Percentiles rank a stretch among this genome's conserved stretches.
Conservation (phyloP, 108 stramenopile genomes). For the Nannochloropsis gaditana region DNA sequence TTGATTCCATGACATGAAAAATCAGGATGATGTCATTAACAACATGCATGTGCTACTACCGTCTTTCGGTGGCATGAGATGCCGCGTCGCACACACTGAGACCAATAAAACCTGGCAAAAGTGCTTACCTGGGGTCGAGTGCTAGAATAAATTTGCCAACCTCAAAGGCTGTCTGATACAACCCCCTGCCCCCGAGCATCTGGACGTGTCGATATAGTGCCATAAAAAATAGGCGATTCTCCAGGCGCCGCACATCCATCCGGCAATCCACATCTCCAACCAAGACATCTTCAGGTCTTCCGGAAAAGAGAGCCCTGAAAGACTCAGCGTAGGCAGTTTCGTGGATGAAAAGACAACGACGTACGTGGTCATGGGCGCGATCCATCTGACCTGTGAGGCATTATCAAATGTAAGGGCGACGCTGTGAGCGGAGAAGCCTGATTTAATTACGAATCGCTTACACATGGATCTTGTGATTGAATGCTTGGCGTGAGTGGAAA, state of each 20-base stretch:
- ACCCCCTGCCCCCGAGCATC: conserved; percentile 40
- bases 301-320: not conserved
- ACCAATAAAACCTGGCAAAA: too few species aligned
- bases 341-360: not conserved
- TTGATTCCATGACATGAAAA: too few species aligned
- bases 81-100: too few species aligned
- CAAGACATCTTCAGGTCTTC: not conserved
- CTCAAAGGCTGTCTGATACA: conserved; percentile 40
- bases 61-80: too few species aligned
- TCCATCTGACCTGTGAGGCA: not conserved
- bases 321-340: not conserved
- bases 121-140: conserved; percentile 27
- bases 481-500: not conserved
- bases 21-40: too few species aligned
- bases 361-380: not conserved
- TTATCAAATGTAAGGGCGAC: not conserved
- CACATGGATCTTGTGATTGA: not conserved
- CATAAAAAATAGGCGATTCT: not conserved
- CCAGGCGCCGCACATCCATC: not conserved
- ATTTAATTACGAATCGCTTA: conserved; percentile 22
- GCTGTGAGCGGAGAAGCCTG: conserved; percentile 27
- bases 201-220: not conserved
- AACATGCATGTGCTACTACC: too few species aligned
- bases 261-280: not conserved
- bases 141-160: conserved; percentile 36